phyloP scores from a whole-genome alignment of 768 basidiomycete species.

The Mycena amicta region DNA sequence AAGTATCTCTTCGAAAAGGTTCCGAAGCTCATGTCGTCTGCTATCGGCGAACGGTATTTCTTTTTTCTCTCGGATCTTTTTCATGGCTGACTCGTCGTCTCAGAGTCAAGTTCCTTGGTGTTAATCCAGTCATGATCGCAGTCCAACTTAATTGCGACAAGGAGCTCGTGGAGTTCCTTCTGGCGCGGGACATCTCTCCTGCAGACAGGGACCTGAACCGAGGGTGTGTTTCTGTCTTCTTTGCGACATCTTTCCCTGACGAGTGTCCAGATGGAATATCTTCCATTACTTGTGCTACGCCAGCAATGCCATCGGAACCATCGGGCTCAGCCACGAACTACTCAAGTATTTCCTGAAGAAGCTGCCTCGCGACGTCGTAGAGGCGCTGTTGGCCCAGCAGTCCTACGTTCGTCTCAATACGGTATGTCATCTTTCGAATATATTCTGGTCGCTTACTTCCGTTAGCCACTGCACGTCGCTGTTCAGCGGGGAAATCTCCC shows the following conservation, averaged over 20 bases:
- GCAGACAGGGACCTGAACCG: conserved; percentile 40
- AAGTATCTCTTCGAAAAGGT: conserved; percentile 48
- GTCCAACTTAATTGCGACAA: conserved; percentile 30
- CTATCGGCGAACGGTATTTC: conserved; percentile 47
- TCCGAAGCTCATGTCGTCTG: conserved; percentile 42
- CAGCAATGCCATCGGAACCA: background rate
- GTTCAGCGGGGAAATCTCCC: conserved; percentile 37
- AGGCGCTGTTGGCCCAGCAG: conserved; percentile 46
- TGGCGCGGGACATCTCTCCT: conserved; percentile 48
- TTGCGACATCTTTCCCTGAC: background rate
- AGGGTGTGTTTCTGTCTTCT: conserved; percentile 42
- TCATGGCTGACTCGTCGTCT: conserved; percentile 2
- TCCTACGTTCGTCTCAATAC: conserved; percentile 50
- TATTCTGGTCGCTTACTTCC: background rate
- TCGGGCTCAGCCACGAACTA: conserved; percentile 22
- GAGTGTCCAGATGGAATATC: conserved; percentile 52
- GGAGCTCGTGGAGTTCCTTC: conserved; percentile 51
- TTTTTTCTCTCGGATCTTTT: background rate
- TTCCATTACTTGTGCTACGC: conserved; percentile 47
- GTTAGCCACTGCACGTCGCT: conserved; percentile 63
- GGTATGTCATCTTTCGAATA: conserved; percentile 30
- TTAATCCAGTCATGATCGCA: conserved; percentile 49
- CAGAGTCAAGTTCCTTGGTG: conserved; percentile 49
- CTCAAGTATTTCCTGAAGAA: conserved; percentile 49
- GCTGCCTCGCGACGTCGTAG: conserved; percentile 52